Conservation (phyloP, 2,329 filamentous ascomycete species). For the Fusarium sp. region DNA sequence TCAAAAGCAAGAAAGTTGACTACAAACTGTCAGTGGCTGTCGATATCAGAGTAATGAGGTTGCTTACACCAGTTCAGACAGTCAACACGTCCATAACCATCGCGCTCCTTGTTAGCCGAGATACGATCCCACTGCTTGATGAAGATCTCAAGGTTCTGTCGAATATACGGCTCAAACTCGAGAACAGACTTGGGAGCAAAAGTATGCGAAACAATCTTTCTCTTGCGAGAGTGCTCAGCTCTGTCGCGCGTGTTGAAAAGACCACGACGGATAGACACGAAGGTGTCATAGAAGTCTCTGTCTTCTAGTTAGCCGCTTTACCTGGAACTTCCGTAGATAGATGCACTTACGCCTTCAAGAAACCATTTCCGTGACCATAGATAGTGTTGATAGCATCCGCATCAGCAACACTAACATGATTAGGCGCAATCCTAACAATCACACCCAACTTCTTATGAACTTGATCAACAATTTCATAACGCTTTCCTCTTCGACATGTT, state of each 20-base stretch:
- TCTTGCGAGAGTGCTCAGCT: constrained; percentile 84
- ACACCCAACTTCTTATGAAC: constrained; percentile 80
- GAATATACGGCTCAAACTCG: constrained; percentile 91
- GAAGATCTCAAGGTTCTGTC: constrained; percentile 81
- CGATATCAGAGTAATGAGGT: too few species aligned
- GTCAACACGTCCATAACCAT: constrained; percentile 71
- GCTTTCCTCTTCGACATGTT: constrained; percentile 71
- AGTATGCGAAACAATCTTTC: constrained; percentile 90
- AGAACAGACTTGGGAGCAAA: constrained; percentile 84
- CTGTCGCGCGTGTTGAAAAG: constrained; percentile 91
- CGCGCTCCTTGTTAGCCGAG: constrained; percentile 64
- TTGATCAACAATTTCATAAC: constrained; percentile 72
- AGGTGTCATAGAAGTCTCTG: constrained; percentile 90
- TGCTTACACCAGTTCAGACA: constrained; percentile 81
- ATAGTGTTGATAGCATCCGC: constrained; percentile 78
- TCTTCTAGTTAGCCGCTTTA: constrained; percentile 50
- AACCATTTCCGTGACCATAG: constrained; percentile 84
- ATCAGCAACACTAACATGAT: constrained; percentile 85
- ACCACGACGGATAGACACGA: constrained; percentile 85
- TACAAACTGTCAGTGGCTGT: too few species aligned
- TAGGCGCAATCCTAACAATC: constrained; percentile 83
- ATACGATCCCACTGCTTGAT: constrained; percentile 77
- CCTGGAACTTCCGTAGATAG: too few species aligned
- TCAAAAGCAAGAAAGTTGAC: constrained; percentile 65
- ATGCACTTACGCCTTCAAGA: constrained; percentile 78